Conservation (phyloP, 805 yeast species). For the Candida ficus region DNA sequence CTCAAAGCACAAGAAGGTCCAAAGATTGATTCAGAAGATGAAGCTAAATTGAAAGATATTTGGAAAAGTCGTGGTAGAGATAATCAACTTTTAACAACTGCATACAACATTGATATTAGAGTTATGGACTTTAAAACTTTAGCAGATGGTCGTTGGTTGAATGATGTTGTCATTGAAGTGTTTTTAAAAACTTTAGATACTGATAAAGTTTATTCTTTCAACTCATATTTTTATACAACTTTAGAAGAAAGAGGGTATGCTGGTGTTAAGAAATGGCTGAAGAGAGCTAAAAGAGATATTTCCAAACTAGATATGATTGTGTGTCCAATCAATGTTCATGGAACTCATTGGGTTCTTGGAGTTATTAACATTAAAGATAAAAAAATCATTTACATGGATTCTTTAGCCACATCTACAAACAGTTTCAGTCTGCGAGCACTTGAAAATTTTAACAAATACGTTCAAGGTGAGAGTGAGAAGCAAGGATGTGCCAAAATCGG, state of each 20-base stretch:
- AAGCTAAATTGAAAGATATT: slow-evolving; percentile 22
- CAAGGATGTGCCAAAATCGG: slow-evolving; percentile 29
- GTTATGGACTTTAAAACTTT: slow-evolving; percentile 69
- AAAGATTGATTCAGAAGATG: slow-evolving; percentile 19
- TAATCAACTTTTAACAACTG: slow-evolving; percentile 24
- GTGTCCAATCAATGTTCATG: slow-evolving; percentile 79
- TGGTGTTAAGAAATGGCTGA: slow-evolving; percentile 84
- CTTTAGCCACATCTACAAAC: slow-evolving; percentile 46
- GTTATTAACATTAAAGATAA: slow-evolving; percentile 59
- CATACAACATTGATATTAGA: slow-evolving; percentile 50
- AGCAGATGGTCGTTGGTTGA: slow-evolving; percentile 73
- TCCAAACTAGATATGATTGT: slow-evolving; percentile 59
- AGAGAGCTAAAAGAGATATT: slow-evolving; percentile 64
- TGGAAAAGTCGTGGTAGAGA: slow-evolving; percentile 24
- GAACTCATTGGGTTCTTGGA: slow-evolving; percentile 90
- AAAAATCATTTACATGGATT: slow-evolving; percentile 71
- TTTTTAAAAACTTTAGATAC: slow-evolving; percentile 44
- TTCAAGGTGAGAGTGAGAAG: slow-evolving; percentile 62
- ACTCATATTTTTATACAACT: slow-evolving; percentile 83
- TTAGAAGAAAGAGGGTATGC: slow-evolving; percentile 67
- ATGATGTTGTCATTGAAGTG: slow-evolving; percentile 85
- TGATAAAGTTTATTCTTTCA: slow-evolving; percentile 57
- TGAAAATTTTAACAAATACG: slow-evolving; percentile 49
- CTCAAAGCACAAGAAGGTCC: slow-evolving; percentile 24
- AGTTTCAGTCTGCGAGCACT: slow-evolving; percentile 35